Evolutionary conservation across 129 eudicot species (phyloP), one percentile per base, ranked within the genome.

Genomic region (Smallanthus sonchifolius): DNA sequence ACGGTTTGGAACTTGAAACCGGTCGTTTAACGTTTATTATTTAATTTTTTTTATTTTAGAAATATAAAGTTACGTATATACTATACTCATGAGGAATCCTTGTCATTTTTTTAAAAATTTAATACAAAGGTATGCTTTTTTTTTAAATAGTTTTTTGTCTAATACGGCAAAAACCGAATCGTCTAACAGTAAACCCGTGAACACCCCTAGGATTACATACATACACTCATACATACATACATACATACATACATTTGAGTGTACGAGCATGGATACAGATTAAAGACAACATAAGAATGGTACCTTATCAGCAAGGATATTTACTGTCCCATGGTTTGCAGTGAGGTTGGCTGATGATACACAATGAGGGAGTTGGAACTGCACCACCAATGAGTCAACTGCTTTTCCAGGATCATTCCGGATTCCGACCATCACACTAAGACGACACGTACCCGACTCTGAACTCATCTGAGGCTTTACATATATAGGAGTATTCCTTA

Each of bases 281-380:
- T 24, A 45, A 45, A 34, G 24, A 59, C 30, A 45, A 49, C 28
- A 42, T 19, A 10, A 56, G 47, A 11, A 49, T 40, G 61, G 74
- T 88, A 94, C 98, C 98, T 90, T 88, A 72, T 91, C 88, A 72
- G 97, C 84, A 80, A 94, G 97, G 64, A 94, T 83, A 76, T 90
- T 80, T 45, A 94, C 96, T 43, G 99, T 78, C 63, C 99, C 99
- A 80, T 81, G 83, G 72, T 94, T 94, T 55, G 99, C 74, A 67
- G 93, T 77, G 70, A 94, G 89, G 80, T 94, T 93, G 73, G 99
- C 87, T 0, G 99, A 90, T 35, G 72, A 65, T 42, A 94, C 86
- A 76, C 88, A 78, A 44, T 85, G 82, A 42, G 99, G 99, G 35
- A 94, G 86, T 73, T 75, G 91, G 63, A 94, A 94, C 59, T 94